Percentiles rank a stretch among this genome's conserved stretches.
These are phyloP conservation scores for Albifimbria verrucaria DNA, from an alignment of 2,329 filamentous ascomycete species.

Conservation along the genomic window DNA sequence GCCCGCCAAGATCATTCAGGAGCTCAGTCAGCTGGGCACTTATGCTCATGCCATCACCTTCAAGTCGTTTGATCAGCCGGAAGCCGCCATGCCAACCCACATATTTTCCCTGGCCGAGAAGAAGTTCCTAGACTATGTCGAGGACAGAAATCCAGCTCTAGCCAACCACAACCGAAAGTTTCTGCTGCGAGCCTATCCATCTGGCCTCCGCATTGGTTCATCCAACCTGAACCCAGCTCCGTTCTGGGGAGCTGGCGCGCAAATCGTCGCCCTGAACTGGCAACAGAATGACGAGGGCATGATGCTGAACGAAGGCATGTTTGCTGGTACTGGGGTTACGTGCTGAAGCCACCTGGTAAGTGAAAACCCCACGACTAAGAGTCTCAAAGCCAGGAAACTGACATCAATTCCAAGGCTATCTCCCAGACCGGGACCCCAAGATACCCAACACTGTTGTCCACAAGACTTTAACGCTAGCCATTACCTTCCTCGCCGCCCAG, in stretches of 20 bases:
- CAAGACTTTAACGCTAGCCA: conserved; percentile 63
- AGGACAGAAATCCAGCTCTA: conserved; percentile 48
- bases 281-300: conserved; percentile 87
- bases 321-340: conserved; percentile 78
- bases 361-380: background rate
- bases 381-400: background rate
- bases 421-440: conserved; percentile 18
- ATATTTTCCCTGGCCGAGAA: conserved; percentile 67
- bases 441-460: conserved; percentile 35
- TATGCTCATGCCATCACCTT: conserved; percentile 85
- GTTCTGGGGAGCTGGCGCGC: conserved; percentile 86
- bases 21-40: conserved; percentile 72
- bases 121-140: conserved; percentile 59
- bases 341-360: conserved; percentile 73
- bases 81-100: conserved; percentile 61
- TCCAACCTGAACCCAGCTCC: conserved; percentile 82
- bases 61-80: conserved; percentile 71
- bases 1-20: conserved; percentile 64
- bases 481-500: conserved; percentile 76
- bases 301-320: conserved; percentile 96
- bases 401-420: conserved; percentile 24
- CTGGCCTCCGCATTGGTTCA: conserved; percentile 74
- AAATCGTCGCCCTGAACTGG: conserved; percentile 93
- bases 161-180: conserved; percentile 80
- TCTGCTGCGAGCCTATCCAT: conserved; percentile 86